Evolutionary conservation across 1,139 yeast genomes (phyloP).

Genomic region (Nakaseomyces delphensis): DNA sequence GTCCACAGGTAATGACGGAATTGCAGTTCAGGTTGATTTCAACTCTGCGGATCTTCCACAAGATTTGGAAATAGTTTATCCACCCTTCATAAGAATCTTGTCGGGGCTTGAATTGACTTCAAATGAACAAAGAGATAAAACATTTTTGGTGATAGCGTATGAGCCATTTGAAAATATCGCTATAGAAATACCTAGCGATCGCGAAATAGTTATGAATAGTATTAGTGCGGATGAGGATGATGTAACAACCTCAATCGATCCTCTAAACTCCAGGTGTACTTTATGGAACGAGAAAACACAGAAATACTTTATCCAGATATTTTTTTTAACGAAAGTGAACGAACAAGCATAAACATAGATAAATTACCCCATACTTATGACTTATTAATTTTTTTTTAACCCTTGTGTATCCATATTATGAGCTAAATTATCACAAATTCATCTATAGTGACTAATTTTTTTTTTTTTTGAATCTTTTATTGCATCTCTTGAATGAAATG

Average conservation of each 20-base stretch:
- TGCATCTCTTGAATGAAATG: no score
- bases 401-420: no score
- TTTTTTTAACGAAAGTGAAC: slow-evolving; percentile 13
- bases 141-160: slow-evolving; percentile 48
- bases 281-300: slow-evolving; percentile 22
- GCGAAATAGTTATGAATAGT: slow-evolving; percentile 13
- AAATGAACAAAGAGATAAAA: slow-evolving; percentile 34
- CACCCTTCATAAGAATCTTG: slow-evolving; percentile 48
- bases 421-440: no score
- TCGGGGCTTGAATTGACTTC: slow-evolving; percentile 45
- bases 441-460: no score
- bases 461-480: no score
- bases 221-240: slow-evolving; percentile 4
- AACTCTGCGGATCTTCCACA: slow-evolving; percentile 27
- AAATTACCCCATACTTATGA: no score
- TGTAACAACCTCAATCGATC: slow-evolving; percentile 15
- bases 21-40: slow-evolving; percentile 41
- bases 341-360: no score
- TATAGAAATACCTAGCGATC: slow-evolving; percentile 43
- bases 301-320: slow-evolving; percentile 23
- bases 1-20: slow-evolving; percentile 40
- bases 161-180: slow-evolving; percentile 60
- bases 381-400: no score
- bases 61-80: slow-evolving; percentile 9
- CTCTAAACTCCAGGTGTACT: slow-evolving; percentile 21